Evolutionary conservation across 208 protist species (phyloP).

Genomic region (Crithidia sp.): DNA sequence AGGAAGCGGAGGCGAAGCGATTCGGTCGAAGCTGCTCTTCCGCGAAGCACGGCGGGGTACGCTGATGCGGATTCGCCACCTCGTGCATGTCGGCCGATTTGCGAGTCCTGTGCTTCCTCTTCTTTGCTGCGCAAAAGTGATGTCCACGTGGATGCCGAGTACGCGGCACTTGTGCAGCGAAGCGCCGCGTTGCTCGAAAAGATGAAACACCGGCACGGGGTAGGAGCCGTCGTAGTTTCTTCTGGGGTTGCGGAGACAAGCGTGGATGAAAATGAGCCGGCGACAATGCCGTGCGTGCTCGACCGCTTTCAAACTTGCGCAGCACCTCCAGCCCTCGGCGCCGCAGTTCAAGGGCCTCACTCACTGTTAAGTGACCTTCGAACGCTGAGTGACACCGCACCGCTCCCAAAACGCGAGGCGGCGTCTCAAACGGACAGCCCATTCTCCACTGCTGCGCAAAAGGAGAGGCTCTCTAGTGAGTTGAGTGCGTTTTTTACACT

Average conservation of each 20-base stretch:
- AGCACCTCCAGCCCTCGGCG: no score
- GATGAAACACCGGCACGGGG: conserved; percentile 6
- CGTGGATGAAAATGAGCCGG: conserved; percentile 11
- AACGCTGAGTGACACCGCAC: not conserved
- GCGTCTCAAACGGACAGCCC: conserved; percentile 12
- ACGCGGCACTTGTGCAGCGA: conserved; percentile 27
- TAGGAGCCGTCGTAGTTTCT: not conserved
- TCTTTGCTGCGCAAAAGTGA: not conserved
- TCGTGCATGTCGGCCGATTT: not conserved
- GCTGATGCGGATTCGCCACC: not conserved
- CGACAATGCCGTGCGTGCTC: conserved; percentile 19
- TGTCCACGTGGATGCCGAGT: conserved; percentile 21
- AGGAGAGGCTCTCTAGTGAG: conserved; percentile 36
- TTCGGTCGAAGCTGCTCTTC: conserved; percentile 8
- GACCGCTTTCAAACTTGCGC: not conserved
- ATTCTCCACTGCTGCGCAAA: conserved; percentile 13
- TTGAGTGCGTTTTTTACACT: conserved; percentile 69
- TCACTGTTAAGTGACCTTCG: not conserved
- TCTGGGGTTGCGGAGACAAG: not conserved
- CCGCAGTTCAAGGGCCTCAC: not conserved
- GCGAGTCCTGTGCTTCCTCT: not conserved
- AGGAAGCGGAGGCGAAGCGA: conserved; percentile 8
- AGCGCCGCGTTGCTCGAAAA: conserved; percentile 34
- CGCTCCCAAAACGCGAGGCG: not conserved
- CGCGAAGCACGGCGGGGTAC: not conserved